Conservation (phyloP, 768 basidiomycete species). For the Pulveroboletus frians region DNA sequence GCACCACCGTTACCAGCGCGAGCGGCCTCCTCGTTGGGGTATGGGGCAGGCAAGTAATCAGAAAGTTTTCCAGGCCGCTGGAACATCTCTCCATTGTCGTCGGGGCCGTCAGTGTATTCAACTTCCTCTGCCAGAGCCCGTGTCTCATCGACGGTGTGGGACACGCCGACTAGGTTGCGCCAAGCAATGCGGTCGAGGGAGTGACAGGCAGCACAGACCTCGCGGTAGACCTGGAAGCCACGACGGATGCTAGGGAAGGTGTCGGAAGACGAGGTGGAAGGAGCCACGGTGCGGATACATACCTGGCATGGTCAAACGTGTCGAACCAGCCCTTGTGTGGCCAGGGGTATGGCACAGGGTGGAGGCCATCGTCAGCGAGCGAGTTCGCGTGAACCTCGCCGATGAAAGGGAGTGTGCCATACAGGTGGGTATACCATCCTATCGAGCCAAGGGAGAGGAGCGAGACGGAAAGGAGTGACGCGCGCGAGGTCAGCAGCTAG, state of each 20-base stretch:
- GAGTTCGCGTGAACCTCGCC: constrained; percentile 91
- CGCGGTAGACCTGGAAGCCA: constrained; percentile 96
- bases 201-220: constrained; percentile 98
- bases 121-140: constrained; percentile 93
- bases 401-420: constrained; percentile 84
- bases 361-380: constrained; percentile 90
- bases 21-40: constrained; percentile 97
- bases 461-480: constrained; percentile 70
- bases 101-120: constrained; percentile 95
- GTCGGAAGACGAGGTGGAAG: constrained; percentile 9
- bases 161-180: constrained; percentile 98
- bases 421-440: constrained; percentile 95
- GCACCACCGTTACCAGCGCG: constrained; percentile 92
- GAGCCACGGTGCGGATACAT: constrained; percentile 29
- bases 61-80: constrained; percentile 96
- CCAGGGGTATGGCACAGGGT: constrained; percentile 85
- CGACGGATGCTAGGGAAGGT: constrained; percentile 70
- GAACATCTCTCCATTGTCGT: constrained; percentile 97
- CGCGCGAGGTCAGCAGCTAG: constrained; percentile 67
- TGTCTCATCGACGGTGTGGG: constrained; percentile 88
- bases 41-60: constrained; percentile 92
- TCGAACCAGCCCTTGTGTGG: constrained; percentile 83
- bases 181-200: constrained; percentile 99
- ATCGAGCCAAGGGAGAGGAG: constrained; percentile 81
- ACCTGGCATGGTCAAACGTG: constrained; percentile 96